A percentile compares a stretch with the other conserved stretches of the same genome.
Evolutionary conservation across 805 yeast species (phyloP).

Genomic region (Lipomyces yamadae): DNA sequence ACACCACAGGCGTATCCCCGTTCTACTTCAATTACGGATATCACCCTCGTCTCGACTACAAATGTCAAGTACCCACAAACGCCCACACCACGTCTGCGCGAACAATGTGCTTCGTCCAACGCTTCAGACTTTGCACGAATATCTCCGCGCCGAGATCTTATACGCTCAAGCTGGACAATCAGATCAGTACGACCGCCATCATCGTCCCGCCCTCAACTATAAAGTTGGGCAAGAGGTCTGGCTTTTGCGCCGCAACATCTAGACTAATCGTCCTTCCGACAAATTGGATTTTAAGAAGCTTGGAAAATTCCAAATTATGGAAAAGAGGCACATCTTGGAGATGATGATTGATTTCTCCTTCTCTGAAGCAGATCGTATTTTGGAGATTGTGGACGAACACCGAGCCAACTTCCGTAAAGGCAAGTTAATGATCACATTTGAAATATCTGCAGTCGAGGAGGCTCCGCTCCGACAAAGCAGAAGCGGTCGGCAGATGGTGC

Average conservation of each 20-base stretch:
- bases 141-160: not conserved
- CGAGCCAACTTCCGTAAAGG: too few species aligned
- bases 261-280: not conserved
- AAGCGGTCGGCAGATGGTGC: too few species aligned
- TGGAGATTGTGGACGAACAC: too few species aligned
- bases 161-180: not conserved
- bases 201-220: not conserved
- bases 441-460: too few species aligned
- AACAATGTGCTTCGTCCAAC: not conserved
- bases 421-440: too few species aligned
- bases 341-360: too few species aligned
- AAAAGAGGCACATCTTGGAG: not conserved
- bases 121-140: not conserved
- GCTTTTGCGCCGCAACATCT: not conserved
- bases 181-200: not conserved
- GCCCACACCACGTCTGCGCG: not conserved
- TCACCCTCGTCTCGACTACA: constrained; percentile 2
- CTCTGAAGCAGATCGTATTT: too few species aligned
- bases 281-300: constrained; percentile 1
- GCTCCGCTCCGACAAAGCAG: too few species aligned
- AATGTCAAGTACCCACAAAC: not conserved
- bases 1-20: too few species aligned
- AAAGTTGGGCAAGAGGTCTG: constrained; percentile 2
- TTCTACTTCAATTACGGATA: not conserved
- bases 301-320: not conserved